A percentile compares a stretch with the other conserved stretches of the same genome.
These are phyloP conservation scores for Neonectria neomacrospora DNA, from an alignment of 2,329 filamentous ascomycete species.

Conservation along the genomic window DNA sequence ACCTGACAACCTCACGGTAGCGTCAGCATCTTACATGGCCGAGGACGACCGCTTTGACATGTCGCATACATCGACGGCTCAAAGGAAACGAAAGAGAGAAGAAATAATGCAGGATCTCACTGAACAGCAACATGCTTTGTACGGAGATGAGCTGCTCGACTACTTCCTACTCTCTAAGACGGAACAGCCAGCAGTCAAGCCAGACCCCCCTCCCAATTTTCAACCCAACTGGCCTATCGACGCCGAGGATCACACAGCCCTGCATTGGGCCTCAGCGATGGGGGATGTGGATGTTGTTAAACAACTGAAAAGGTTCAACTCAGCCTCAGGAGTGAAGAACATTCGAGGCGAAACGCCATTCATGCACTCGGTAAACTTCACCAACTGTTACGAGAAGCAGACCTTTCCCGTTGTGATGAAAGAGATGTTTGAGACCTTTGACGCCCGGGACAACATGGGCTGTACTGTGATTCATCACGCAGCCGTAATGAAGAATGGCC, in stretches of 20 bases:
- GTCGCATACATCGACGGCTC: slow-evolving; percentile 70
- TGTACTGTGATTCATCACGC: slow-evolving; percentile 96
- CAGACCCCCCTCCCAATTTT: slow-evolving; percentile 85
- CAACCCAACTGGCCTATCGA: slow-evolving; percentile 94
- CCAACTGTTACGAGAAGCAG: slow-evolving; percentile 94
- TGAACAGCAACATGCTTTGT: slow-evolving; percentile 88
- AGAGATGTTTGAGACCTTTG: slow-evolving; percentile 84
- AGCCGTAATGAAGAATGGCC: slow-evolving; percentile 85
- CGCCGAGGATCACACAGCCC: slow-evolving; percentile 88
- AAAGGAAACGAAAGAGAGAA: slow-evolving; percentile 81
- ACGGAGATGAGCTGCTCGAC: slow-evolving; percentile 92
- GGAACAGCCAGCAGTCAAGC: slow-evolving; percentile 76
- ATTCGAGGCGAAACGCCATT: slow-evolving; percentile 86
- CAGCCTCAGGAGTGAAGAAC: slow-evolving; percentile 77
- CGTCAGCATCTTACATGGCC: slow-evolving; percentile 84
- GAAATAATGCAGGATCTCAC: slow-evolving; percentile 70
- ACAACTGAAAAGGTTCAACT: slow-evolving; percentile 84
- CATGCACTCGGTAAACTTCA: slow-evolving; percentile 95
- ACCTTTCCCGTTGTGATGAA: slow-evolving; percentile 88
- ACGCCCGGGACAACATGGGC: slow-evolving; percentile 80
- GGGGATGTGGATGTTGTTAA: slow-evolving; percentile 92
- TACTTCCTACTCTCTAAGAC: slow-evolving; percentile 93
- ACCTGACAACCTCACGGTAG: slow-evolving; percentile 83
- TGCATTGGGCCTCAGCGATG: slow-evolving; percentile 99
- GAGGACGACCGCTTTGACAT: slow-evolving; percentile 83